A percentile compares a stretch with the other conserved stretches of the same genome.
These are phyloP conservation scores for Pseudonitzschia multistriata DNA, from an alignment of 108 stramenopile species.

Conservation along the genomic window DNA sequence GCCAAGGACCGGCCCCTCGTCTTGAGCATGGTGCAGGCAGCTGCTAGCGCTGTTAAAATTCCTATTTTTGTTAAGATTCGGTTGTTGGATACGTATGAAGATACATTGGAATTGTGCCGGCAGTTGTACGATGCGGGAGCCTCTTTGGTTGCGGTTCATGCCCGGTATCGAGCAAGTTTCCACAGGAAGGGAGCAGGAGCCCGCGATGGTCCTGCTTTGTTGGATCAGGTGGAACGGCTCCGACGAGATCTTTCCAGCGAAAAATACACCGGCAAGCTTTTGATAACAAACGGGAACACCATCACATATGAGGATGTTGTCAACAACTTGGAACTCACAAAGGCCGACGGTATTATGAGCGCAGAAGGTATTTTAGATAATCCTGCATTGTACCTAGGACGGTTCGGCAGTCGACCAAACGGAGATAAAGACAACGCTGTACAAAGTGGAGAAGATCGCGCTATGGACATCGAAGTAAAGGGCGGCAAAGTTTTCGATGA, in stretches of 20 bases:
- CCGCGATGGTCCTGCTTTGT: constrained; percentile 85
- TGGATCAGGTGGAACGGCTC: constrained; percentile 74
- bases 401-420: constrained; percentile 40
- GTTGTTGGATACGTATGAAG: constrained; percentile 77
- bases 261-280: not conserved
- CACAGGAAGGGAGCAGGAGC: constrained; percentile 83
- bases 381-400: constrained; percentile 81
- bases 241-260: constrained; percentile 19
- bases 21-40: constrained; percentile 67
- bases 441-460: not conserved
- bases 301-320: constrained; percentile 80
- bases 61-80: constrained; percentile 92
- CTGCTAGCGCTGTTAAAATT: constrained; percentile 48
- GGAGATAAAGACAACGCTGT: constrained; percentile 4
- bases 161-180: constrained; percentile 79
- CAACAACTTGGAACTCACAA: constrained; percentile 59
- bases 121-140: constrained; percentile 86
- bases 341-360: constrained; percentile 89
- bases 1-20: constrained; percentile 72
- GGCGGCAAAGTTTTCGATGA: constrained; percentile 16
- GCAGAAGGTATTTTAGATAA: constrained; percentile 92
- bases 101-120: constrained; percentile 68
- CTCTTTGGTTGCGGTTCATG: constrained; percentile 88
- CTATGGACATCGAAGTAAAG: constrained; percentile 17
- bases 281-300: constrained; percentile 91